Evolutionary conservation across 78 protist species (phyloP), one percentile per base, ranked within the genome.

Genomic region (Dictyostelium firmibasis): DNA sequence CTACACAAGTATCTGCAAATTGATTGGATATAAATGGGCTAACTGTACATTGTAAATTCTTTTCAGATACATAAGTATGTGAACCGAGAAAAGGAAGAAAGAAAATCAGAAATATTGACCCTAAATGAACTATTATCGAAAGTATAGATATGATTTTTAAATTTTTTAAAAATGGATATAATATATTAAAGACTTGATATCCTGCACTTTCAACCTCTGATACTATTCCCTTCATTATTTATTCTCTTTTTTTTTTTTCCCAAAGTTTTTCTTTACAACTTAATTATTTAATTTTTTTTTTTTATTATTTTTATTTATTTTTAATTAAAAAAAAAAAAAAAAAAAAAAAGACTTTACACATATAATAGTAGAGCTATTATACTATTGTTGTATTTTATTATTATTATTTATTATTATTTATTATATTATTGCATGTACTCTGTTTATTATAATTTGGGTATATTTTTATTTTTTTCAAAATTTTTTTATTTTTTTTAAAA

Each of bases 41-140:
- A 62, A 87, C 93, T 38, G 93, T 87, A 78, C 93, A 87, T 41
- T 87, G 93, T 16, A 87, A 62, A 78, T 87, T 87, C 85, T 87
- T 87, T 78, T 87, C 93, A 36, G 93, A 87, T 2, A 87, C 86
- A 78, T 87, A 87, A 0, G 93, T 87, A n/a, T 87, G 83, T 35
- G 86, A 78, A 5, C 93, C 93, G 13, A 76, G 33, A 64, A 14
- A 31, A 36, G 93, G 93, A 18, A 87, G 33, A 53, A 64, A 72
- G 35, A 87, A 87, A 25, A 87, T 27, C 23, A 87, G 29, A 18
- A 44, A 76, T 25, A 87, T 78, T 6, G 93, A 20, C 13, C 31
- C 83, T n/a, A 76, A 87, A 43, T 87, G 93, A 31, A 87, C 78
- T 25, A 78, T 33, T 20, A 87, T 76, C 3, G 93, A 87, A 25